phyloP scores from a whole-genome alignment of 371 early-diverging fungal species.

The Syncephalastrum contaminatum region DNA sequence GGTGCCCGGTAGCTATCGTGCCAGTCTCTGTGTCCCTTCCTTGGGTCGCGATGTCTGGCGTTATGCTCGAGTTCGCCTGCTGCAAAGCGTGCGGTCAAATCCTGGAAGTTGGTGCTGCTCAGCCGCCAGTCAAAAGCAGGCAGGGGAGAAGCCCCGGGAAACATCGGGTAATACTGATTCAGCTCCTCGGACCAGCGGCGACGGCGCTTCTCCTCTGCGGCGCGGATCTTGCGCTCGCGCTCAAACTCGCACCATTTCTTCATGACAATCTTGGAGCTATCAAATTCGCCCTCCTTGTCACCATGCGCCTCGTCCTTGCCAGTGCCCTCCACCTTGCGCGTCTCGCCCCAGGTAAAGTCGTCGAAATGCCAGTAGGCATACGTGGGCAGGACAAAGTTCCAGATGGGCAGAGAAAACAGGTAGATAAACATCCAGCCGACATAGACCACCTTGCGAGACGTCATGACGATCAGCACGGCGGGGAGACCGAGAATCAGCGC shows the following conservation, averaged over 20 bases:
- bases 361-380: slow-evolving; percentile 99
- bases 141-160: too few species aligned
- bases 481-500: slow-evolving; percentile 75
- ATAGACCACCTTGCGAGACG: slow-evolving; percentile 77
- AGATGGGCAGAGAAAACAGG: slow-evolving; percentile 81
- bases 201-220: slow-evolving; percentile 1
- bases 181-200: too few species aligned
- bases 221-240: slow-evolving; percentile 42
- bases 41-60: too few species aligned
- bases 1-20: too few species aligned
- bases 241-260: slow-evolving; percentile 74
- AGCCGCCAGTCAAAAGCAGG: too few species aligned
- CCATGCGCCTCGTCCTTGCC: slow-evolving; percentile 73
- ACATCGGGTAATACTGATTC: too few species aligned
- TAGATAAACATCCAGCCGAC: slow-evolving; percentile 72
- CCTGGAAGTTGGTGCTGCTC: too few species aligned
- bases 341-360: slow-evolving; percentile 98
- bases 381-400: slow-evolving; percentile 91
- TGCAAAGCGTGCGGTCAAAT: too few species aligned
- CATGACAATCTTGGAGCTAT: slow-evolving; percentile 57
- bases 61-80: too few species aligned
- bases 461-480: slow-evolving; percentile 82
- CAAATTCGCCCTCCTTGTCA: slow-evolving; percentile 72
- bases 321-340: slow-evolving; percentile 86
- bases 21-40: too few species aligned